Evolutionary conservation across 805 yeast species (phyloP).

Genomic region (Ogataea nakhonphanomensis): DNA sequence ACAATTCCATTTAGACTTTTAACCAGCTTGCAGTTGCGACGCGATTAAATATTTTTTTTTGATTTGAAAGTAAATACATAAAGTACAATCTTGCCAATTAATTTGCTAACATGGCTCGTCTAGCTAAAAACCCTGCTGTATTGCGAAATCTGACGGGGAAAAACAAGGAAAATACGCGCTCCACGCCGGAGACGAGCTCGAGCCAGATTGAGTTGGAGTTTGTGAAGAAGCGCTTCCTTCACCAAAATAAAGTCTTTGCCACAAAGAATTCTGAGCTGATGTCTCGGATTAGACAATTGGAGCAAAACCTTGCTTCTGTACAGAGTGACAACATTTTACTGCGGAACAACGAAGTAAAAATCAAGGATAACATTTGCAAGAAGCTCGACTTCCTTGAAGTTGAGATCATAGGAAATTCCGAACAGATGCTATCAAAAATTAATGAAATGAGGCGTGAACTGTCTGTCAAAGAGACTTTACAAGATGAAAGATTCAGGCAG

Average conservation of each 20-base stretch:
- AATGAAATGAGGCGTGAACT: conserved; percentile 12
- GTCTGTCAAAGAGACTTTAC: conserved; percentile 2
- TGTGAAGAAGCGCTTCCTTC: conserved; percentile 29
- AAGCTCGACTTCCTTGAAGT: conserved; percentile 10
- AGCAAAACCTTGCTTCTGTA: conserved; percentile 36
- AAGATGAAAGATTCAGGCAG: conserved; percentile 4
- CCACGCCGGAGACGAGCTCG: conserved; percentile 12
- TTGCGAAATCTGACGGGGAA: conserved; percentile 2
- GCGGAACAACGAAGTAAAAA: conserved; percentile 22
- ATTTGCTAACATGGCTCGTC: conserved; percentile 21
- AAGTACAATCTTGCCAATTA: neutral
- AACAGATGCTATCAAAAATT: conserved; percentile 12
- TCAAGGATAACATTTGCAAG: conserved; percentile 11
- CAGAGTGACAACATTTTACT: conserved; percentile 28
- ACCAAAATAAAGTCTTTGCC: conserved; percentile 60
- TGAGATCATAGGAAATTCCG: conserved; percentile 12
- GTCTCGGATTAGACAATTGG: conserved; percentile 51
- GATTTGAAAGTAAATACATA: conserved; percentile 1
- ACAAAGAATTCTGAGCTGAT: conserved; percentile 52
- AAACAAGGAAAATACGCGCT: conserved; percentile 1
- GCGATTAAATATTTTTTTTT: neutral
- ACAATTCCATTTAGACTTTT: too few relatives aligned
- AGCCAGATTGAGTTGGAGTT: conserved; percentile 14
- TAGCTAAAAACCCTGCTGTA: conserved; percentile 19
- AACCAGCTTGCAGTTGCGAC: neutral